phyloP scores from a whole-genome alignment of 495 filamentous ascomycete genomes.

The Chaetomidium leptoderma region DNA sequence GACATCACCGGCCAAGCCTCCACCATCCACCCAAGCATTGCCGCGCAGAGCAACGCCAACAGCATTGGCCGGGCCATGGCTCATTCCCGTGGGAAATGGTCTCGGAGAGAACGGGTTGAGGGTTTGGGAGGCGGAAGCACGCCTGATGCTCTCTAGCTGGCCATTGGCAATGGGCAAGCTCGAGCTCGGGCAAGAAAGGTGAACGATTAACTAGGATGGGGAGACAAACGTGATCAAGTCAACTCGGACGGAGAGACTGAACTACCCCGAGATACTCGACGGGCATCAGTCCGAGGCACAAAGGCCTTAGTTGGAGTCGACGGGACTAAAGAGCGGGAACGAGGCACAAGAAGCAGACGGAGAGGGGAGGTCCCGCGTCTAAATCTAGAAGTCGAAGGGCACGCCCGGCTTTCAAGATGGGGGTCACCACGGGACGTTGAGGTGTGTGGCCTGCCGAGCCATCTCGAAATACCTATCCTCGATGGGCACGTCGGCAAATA shows the following conservation, averaged over 20 bases:
- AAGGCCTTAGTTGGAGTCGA: conserved; percentile 15
- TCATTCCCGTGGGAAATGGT: conserved; percentile 3
- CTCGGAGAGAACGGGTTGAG: conserved; percentile 2
- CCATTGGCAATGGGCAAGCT: conserved; percentile 23
- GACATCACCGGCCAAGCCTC: conserved; percentile 15
- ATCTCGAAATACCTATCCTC: conserved; percentile 14
- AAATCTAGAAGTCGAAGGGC: conserved; percentile 17
- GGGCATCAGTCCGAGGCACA: conserved; percentile 24
- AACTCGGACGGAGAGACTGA: conserved; percentile 17
- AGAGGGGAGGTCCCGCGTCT: conserved; percentile 22
- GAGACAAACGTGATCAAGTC: conserved; percentile 23
- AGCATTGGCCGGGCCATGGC: conserved; percentile 18
- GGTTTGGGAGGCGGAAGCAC: conserved; percentile 5
- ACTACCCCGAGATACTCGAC: conserved; percentile 19
- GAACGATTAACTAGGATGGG: neutral
- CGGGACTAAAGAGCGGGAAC: conserved; percentile 7
- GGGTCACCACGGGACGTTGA: conserved; percentile 18
- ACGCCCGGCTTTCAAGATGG: conserved; percentile 13
- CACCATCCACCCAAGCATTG: conserved; percentile 11
- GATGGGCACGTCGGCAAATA: conserved; percentile 25
- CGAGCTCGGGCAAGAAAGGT: conserved; percentile 2
- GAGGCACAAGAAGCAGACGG: conserved; percentile 18
- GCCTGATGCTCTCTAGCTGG: conserved; percentile 15
- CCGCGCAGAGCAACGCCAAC: conserved; percentile 14
- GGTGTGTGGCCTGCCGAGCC: conserved; percentile 20